A percentile compares a stretch with the other conserved stretches of the same genome.
Conservation (phyloP, 2,329 filamentous ascomycete genomes). For the Colletotrichum gigasporum region DNA sequence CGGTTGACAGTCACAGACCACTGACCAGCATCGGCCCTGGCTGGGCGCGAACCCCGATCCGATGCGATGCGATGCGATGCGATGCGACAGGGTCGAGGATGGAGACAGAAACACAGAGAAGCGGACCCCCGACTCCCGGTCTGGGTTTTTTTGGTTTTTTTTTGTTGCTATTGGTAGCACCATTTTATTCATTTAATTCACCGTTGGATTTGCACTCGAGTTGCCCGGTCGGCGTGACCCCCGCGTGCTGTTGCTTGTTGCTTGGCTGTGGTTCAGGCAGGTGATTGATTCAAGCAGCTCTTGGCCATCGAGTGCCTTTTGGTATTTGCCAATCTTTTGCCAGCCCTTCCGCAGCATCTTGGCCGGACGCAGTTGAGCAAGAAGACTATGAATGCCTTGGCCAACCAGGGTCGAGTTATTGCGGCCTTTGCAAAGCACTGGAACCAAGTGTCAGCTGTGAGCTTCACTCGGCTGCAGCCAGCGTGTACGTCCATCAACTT, state of each 20-base stretch:
- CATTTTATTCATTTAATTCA: neutral
- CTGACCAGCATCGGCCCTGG: neutral
- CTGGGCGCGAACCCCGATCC: constrained; percentile 22
- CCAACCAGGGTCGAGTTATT: neutral
- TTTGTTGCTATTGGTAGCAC: neutral
- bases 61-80: constrained; percentile 1
- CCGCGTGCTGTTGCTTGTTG: neutral
- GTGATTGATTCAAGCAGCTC: neutral
- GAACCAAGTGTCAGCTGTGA: neutral
- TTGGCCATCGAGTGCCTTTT: neutral
- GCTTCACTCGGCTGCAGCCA: too few relatives aligned
- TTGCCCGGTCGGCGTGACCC: neutral
- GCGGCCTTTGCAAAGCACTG: neutral
- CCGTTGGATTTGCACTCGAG: neutral
- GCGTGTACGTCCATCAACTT: too few relatives aligned
- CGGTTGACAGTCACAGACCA: neutral
- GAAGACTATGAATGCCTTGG: too few relatives aligned
- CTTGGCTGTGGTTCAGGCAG: constrained; percentile 9
- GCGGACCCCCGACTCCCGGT: neutral
- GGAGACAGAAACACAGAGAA: neutral
- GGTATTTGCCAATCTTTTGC: constrained; percentile 18
- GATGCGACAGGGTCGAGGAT: neutral
- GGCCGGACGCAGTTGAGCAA: constrained; percentile 21
- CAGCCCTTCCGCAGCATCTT: constrained; percentile 26
- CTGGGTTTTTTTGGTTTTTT: too few relatives aligned